Base-by-base conservation (phyloP, 1,284 basidiomycete species). In the Apiotrichum brassicae region DNA sequence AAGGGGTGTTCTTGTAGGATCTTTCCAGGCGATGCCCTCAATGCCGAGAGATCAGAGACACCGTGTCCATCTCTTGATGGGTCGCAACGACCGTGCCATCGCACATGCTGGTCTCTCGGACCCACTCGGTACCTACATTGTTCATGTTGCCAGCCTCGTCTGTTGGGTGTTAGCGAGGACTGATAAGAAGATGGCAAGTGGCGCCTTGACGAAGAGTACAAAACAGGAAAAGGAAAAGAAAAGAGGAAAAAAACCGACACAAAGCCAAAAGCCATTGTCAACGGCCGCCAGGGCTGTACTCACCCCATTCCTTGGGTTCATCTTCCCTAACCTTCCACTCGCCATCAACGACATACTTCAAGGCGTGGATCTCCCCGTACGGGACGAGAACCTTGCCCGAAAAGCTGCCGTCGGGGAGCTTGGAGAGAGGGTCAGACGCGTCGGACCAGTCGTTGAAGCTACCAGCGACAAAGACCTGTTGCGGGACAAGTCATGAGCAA, bases 101-200 rank as follows among this genome's bases (percentile, higher is more conserved):
- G 8, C 28, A 28, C 26, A 22, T 28, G 26, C 8, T 30, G 28
- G 8, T 30, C 28, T 9, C n/a, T n/a, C n/a, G n/a, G n/a, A n/a
- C 38, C 40, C 14, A 23, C 12, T 20, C 19, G 38, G 8, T 12
- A 56, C 60, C 33, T 45, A 66, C 67, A 52, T 74, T 74, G 71
- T 74, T 74, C 69, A 73, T 70, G 62, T 74, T 74, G 34, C 72
- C 72, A 37, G 69, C 68, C 39, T 70, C 65, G 49, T 74, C 71
- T 70, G 47, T 9, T 6, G 24, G 20, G 24, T 41, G 52, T 55
- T 33, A 58, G 49, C 35, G 28, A 19, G 6, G 36, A 24, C 40
- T 7, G 40, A 42, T 42, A 42, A 30, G 28, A 20, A 26, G 39
- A 3, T 30, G 14, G 28, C 8, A 30, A 30, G 28, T 8, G 28